Base-by-base conservation (phyloP, 164 flowering plant species). In the Annona squamosa region DNA sequence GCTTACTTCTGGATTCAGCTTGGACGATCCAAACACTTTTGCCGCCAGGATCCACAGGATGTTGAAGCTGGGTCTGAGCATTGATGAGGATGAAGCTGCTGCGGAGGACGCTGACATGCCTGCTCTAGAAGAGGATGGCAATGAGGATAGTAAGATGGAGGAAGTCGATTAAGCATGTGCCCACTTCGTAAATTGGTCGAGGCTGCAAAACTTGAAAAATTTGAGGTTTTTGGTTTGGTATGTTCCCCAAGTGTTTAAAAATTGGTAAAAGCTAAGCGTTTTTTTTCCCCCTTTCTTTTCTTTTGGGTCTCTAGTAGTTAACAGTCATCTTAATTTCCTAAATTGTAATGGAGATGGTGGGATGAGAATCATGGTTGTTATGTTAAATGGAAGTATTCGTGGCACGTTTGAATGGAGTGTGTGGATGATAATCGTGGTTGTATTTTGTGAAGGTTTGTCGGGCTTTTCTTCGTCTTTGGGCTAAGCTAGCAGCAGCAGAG, bases 21-120 rank as follows among this genome's bases (percentile, higher is more conserved):
- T 87, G 48, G 89, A 87, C 12, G 92, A 85, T 13, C 92, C 90
- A 0, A 88, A 87, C 76, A 84, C 86, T 0, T 87, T 88, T 71
- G 87, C 81, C 0, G 73, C 74, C 0, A 84, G 92, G 48, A 88
- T 88, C 48, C 88, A 88, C 74, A 83, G 90, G 79, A 87, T 87
- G 90, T 62, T 88, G 81, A 88, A 88, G 74, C 71, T 87, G 77
- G 88, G 91, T 26, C 56, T 88, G 76, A 87, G 86, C 80, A 87
- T 87, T 18, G 89, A 87, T 2, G 90, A 85, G 45, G 88, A 83
- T 2, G 88, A 41, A 57, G 80, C 44, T 44, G 80, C 18, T 0
- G 80, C 12, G 0, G 79, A 73, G 1, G 79, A 78, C 18, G 18
- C 72, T 3, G 82, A 79, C 16, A 79, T 79, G 82, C 82, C 79